phyloP scores from a whole-genome alignment of 768 basidiomycete species.

The Mycena floridula region DNA sequence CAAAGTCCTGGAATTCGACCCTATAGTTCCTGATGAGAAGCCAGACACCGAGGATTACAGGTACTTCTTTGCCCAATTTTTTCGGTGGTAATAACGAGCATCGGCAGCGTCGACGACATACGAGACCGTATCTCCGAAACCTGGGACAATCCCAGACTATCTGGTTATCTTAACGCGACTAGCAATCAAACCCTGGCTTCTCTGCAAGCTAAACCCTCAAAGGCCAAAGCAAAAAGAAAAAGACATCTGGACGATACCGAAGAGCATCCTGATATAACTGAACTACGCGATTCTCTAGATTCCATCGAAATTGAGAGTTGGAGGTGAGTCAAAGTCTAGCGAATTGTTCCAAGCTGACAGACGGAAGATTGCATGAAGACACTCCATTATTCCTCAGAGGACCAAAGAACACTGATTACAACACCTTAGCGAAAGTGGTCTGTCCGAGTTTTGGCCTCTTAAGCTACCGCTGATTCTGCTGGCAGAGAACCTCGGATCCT shows the following conservation, averaged over 20 bases:
- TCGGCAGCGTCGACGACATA: slow-evolving; percentile 14
- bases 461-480: neutral
- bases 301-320: slow-evolving; percentile 49
- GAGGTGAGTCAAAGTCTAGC: slow-evolving; percentile 37
- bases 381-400: slow-evolving; percentile 59
- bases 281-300: slow-evolving; percentile 48
- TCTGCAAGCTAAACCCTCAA: slow-evolving; percentile 26
- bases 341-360: slow-evolving; percentile 5
- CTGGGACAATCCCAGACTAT: slow-evolving; percentile 51
- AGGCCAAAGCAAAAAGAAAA: slow-evolving; percentile 21
- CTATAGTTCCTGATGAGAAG: neutral
- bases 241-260: slow-evolving; percentile 26
- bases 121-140: slow-evolving; percentile 31
- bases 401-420: slow-evolving; percentile 61
- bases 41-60: neutral
- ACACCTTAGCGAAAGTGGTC: slow-evolving; percentile 43
- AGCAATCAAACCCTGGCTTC: slow-evolving; percentile 42
- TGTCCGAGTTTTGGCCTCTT: slow-evolving; percentile 7
- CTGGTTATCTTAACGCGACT: slow-evolving; percentile 46
- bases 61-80: neutral
- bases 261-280: slow-evolving; percentile 39
- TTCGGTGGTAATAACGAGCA: neutral
- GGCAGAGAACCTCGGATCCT: slow-evolving; percentile 13
- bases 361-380: slow-evolving; percentile 40
- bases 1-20: neutral